Evolutionary conservation across 2,329 filamentous ascomycete genomes (phyloP).

Genomic region (Lachnellula willkommii): DNA sequence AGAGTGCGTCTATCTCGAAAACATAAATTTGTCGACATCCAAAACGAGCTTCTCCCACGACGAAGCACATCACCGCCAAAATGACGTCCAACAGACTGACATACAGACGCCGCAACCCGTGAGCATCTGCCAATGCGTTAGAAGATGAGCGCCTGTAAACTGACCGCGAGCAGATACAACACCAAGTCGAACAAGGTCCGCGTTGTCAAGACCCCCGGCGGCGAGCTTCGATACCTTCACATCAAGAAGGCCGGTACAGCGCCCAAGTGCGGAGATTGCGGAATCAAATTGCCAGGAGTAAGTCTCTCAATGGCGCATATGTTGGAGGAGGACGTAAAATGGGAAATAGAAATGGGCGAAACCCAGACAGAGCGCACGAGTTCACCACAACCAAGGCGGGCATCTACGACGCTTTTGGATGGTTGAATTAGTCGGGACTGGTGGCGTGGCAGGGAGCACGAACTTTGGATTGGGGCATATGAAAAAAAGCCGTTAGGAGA

Average conservation of each 20-base stretch:
- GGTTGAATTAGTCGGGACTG: no score
- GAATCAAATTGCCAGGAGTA: constrained; percentile 95
- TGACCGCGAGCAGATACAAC: constrained; percentile 70
- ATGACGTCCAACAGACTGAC: constrained; percentile 48
- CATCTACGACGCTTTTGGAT: no score
- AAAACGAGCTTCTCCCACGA: constrained; percentile 35
- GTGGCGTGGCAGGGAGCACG: no score
- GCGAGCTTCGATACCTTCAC: constrained; percentile 92
- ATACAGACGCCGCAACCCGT: constrained; percentile 68
- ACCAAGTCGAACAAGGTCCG: constrained; percentile 96
- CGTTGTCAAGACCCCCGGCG: constrained; percentile 93
- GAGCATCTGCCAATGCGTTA: constrained; percentile 35
- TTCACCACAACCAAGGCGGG: no score
- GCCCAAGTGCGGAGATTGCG: constrained; percentile 99
- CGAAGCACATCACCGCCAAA: constrained; percentile 35
- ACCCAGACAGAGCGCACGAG: background rate
- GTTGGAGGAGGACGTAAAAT: background rate
- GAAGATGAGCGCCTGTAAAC: constrained; percentile 1
- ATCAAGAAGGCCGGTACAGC: constrained; percentile 99
- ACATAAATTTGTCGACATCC: constrained; percentile 2
- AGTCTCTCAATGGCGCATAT: constrained; percentile 44
- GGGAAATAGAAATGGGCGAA: background rate
- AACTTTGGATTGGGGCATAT: no score
- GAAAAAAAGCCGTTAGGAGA: no score
- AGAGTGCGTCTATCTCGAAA: background rate